phyloP scores from a whole-genome alignment of 2,329 filamentous ascomycete species.

The Talaromyces amestolkiae region DNA sequence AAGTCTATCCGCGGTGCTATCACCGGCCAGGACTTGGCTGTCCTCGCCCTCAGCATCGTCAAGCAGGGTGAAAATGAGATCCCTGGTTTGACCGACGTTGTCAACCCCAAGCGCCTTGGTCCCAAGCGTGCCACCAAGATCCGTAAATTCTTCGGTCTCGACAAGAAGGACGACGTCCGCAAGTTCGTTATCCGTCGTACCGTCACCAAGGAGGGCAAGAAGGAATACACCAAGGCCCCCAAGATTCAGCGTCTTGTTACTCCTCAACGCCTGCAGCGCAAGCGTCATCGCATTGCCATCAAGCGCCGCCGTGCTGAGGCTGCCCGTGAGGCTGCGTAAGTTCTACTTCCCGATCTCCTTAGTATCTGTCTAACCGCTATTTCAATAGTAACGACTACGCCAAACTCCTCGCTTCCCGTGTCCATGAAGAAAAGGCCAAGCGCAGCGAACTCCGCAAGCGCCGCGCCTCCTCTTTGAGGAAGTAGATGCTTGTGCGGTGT shows the following conservation, averaged over 20 bases:
- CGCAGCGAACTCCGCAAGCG: conserved; percentile 95
- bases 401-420: conserved; percentile 93
- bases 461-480: conserved; percentile 92
- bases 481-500: conserved; percentile 47
- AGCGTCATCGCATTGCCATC: conserved; percentile 95
- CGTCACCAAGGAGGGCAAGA: conserved; percentile 93
- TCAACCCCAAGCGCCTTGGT: conserved; percentile 98
- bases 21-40: conserved; percentile 90
- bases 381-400: conserved; percentile 83
- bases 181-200: conserved; percentile 99
- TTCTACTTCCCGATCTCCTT: conserved; percentile 41
- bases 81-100: conserved; percentile 93
- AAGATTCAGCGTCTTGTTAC: conserved; percentile 99
- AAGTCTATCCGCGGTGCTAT: conserved; percentile 99
- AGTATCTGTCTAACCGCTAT: background rate
- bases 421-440: conserved; percentile 90
- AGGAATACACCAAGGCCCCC: conserved; percentile 99
- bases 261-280: conserved; percentile 99
- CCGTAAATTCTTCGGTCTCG: conserved; percentile 98
- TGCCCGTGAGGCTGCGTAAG: conserved; percentile 97
- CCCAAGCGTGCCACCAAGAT: conserved; percentile 99
- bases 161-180: conserved; percentile 99
- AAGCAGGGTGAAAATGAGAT: conserved; percentile 97
- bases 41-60: conserved; percentile 90
- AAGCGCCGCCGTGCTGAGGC: conserved; percentile 97